A percentile compares a stretch with the other conserved stretches of the same genome.
Conservation (phyloP, 345 rosid species). For the Psidium friedrichsthalianum region DNA sequence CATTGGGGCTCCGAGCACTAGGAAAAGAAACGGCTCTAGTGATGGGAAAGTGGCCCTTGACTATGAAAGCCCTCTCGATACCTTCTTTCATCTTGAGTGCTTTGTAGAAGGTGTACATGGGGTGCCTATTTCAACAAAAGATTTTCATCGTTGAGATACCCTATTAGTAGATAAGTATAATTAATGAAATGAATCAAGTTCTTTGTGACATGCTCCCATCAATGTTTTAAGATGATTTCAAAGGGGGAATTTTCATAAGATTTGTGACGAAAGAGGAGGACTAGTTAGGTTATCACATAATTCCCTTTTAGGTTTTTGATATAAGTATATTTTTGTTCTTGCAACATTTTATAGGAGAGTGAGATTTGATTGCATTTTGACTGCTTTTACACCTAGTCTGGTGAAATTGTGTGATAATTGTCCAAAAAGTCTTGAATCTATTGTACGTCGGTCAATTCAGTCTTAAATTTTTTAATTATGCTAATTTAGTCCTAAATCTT, state of each 20-base stretch:
- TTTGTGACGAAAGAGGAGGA: not conserved
- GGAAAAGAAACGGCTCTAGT: too few species aligned
- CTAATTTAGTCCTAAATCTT: too few species aligned
- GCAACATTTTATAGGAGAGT: not conserved
- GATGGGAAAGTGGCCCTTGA: too few species aligned
- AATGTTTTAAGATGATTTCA: not conserved
- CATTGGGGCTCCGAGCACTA: too few species aligned
- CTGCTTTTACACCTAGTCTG: too few species aligned
- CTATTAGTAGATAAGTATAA: not conserved
- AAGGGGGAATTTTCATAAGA: not conserved
- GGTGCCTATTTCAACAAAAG: not conserved
- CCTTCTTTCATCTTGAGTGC: too few species aligned
- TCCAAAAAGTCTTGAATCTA: too few species aligned
- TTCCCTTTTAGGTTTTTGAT: not conserved
- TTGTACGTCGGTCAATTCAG: too few species aligned
- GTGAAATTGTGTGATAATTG: too few species aligned
- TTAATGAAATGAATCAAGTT: not conserved
- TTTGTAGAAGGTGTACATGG: too few species aligned
- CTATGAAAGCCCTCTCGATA: too few species aligned
- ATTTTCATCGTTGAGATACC: not conserved
- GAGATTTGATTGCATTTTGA: not conserved
- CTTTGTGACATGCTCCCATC: not conserved
- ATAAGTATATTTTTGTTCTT: not conserved
- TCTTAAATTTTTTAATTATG: too few species aligned
- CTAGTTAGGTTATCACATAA: not conserved